These are phyloP conservation scores for Saitoella complicata DNA, from an alignment of 805 yeast species.

Conservation along the genomic window DNA sequence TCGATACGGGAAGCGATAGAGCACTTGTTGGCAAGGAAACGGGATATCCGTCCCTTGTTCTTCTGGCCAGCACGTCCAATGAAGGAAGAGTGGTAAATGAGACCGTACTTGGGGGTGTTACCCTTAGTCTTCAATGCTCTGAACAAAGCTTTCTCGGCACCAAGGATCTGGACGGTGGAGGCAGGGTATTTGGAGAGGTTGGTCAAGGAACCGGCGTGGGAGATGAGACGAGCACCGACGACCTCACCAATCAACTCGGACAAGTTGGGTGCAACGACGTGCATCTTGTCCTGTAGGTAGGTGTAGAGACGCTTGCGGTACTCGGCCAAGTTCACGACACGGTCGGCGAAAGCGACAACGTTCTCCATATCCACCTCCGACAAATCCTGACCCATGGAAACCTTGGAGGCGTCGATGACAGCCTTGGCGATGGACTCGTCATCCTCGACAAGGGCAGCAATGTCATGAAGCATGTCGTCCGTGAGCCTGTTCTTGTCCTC, in stretches of 20 bases:
- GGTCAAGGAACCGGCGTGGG: constrained; percentile 96
- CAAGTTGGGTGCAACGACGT: constrained; percentile 92
- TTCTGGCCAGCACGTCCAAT: constrained; percentile 88
- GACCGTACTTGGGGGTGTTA: constrained; percentile 91
- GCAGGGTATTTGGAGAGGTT: constrained; percentile 97
- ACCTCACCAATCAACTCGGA: constrained; percentile 96
- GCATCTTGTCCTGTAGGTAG: constrained; percentile 90
- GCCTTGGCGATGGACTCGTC: constrained; percentile 86
- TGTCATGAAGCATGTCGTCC: constrained; percentile 48
- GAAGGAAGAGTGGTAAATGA: constrained; percentile 86
- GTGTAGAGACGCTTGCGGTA: constrained; percentile 72
- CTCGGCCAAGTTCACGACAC: constrained; percentile 82
- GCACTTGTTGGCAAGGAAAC: constrained; percentile 97
- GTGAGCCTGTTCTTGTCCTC: constrained; percentile 72
- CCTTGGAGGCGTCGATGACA: constrained; percentile 85
- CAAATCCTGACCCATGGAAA: constrained; percentile 98
- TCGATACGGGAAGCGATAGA: constrained; percentile 98
- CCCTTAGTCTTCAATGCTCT: constrained; percentile 86
- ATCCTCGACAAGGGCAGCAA: constrained; percentile 79
- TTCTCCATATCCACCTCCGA: constrained; percentile 89
- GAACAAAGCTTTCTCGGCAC: constrained; percentile 94
- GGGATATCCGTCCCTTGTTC: constrained; percentile 97
- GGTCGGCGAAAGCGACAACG: constrained; percentile 77
- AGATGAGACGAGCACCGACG: constrained; percentile 94
- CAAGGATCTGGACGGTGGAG: constrained; percentile 92